A percentile compares a stretch with the other conserved stretches of the same genome.
These are phyloP conservation scores for Tetrastigma voinierianum DNA, from an alignment of 164 flowering plant genomes.

Conservation along the genomic window DNA sequence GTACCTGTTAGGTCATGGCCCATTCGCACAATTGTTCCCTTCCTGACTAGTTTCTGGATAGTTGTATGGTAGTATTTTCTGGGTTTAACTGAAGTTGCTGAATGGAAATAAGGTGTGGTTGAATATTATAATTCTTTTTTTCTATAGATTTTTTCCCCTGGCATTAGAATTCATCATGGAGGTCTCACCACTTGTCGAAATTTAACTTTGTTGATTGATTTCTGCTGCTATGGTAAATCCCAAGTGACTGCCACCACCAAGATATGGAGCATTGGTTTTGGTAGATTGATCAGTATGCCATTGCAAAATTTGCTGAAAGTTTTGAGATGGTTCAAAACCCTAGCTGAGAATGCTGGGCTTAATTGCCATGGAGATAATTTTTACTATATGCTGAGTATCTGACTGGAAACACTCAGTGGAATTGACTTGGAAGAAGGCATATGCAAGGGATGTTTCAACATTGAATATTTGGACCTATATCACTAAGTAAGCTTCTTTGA, in stretches of 20 bases:
- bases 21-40: too few species aligned
- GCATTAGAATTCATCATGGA: too few species aligned
- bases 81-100: too few species aligned
- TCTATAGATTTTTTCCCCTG: too few species aligned
- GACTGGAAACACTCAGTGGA: constrained; percentile 75
- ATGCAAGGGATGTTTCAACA: constrained; percentile 72
- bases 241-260: constrained; percentile 21
- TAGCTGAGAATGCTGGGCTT: constrained; percentile 95
- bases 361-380: constrained; percentile 91
- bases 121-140: too few species aligned
- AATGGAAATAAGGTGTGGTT: too few species aligned
- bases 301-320: constrained; percentile 92
- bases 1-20: too few species aligned
- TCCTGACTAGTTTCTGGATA: too few species aligned
- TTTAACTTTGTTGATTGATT: too few species aligned
- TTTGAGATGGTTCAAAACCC: constrained; percentile 92
- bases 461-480: constrained; percentile 78
- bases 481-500: constrained; percentile 67
- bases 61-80: too few species aligned
- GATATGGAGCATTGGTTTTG: too few species aligned
- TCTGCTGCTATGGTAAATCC: not conserved
- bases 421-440: constrained; percentile 87
- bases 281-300: constrained; percentile 97
- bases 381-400: constrained; percentile 95
- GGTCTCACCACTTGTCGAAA: too few species aligned